Percentiles rank a stretch among this genome's conserved stretches.
Evolutionary conservation across 306 rosid species (phyloP).

Genomic region (Inga leiocalycina): DNA sequence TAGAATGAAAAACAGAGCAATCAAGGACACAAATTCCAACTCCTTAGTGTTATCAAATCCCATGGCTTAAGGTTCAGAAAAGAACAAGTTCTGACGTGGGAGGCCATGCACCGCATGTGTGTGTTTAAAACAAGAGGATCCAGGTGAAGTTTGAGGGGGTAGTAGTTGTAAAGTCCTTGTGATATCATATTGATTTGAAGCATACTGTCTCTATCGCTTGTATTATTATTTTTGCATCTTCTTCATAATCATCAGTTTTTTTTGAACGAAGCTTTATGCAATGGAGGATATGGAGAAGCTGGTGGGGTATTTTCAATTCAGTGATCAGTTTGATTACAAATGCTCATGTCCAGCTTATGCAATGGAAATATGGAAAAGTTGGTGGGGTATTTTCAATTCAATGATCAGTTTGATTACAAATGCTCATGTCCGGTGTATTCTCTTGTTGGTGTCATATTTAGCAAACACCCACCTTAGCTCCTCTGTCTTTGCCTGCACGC

Average conservation of each 20-base stretch:
- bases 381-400: not conserved
- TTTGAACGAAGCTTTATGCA: not conserved
- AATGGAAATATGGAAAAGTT: not conserved
- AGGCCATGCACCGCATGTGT: conserved; percentile 6
- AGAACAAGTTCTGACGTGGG: conserved; percentile 28
- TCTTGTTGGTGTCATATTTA: too few relatives aligned
- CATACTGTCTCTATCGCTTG: conserved; percentile 36
- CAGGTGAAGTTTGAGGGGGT: not conserved
- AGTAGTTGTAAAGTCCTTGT: conserved; percentile 45
- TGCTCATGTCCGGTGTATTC: not conserved
- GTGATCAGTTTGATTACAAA: too few relatives aligned
- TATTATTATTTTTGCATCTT: conserved; percentile 12
- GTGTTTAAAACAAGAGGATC: conserved; percentile 30
- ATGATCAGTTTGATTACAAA: not conserved
- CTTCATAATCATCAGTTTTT: conserved; percentile 7
- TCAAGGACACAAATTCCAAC: conserved; percentile 39
- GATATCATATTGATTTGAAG: conserved; percentile 36
- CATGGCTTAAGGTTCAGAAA: conserved; percentile 38
- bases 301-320: too few relatives aligned
- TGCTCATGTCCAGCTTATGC: too few relatives aligned
- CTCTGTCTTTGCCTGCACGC: too few relatives aligned
- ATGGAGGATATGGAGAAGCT: not conserved
- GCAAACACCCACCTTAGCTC: too few relatives aligned
- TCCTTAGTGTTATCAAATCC: conserved; percentile 20
- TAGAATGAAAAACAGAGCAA: conserved; percentile 41